A percentile compares a stretch with the other conserved stretches of the same genome.
phyloP scores from a whole-genome alignment of 371 early-diverging fungal species.

The Capniomyces stellatus region DNA sequence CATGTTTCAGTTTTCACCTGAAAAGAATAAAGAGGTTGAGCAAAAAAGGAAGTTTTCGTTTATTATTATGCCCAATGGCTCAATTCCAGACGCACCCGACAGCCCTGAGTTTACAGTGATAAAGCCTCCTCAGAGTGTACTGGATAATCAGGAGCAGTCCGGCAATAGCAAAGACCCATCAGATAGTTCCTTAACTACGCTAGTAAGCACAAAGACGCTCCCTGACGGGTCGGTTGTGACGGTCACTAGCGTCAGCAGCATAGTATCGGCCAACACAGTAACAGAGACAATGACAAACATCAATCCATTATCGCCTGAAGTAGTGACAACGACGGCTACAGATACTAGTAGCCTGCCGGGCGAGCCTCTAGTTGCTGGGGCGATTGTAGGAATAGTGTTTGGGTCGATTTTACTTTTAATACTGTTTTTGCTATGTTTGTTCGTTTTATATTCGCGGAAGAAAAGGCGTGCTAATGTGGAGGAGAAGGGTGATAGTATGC shows the following conservation, averaged over 20 bases:
- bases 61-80: slow-evolving; percentile 1
- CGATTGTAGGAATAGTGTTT: not conserved
- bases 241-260: too few relatives aligned
- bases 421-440: not conserved
- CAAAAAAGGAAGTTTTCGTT: not conserved
- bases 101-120: not conserved
- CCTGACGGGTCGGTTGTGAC: too few relatives aligned
- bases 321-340: too few relatives aligned
- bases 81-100: not conserved
- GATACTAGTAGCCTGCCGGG: too few relatives aligned
- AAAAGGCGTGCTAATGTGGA: not conserved
- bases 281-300: too few relatives aligned
- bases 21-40: not conserved
- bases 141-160: too few relatives aligned
- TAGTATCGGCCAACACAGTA: too few relatives aligned
- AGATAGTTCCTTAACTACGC: too few relatives aligned
- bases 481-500: not conserved
- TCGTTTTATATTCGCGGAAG: not conserved
- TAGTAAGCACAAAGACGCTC: too few relatives aligned
- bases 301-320: too few relatives aligned
- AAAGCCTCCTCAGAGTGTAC: not conserved
- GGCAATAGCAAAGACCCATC: too few relatives aligned
- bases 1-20: not conserved
- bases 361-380: not conserved
- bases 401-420: not conserved